Conservation (phyloP, 2,329 filamentous ascomycete genomes). For the Sarocladium strictum region DNA sequence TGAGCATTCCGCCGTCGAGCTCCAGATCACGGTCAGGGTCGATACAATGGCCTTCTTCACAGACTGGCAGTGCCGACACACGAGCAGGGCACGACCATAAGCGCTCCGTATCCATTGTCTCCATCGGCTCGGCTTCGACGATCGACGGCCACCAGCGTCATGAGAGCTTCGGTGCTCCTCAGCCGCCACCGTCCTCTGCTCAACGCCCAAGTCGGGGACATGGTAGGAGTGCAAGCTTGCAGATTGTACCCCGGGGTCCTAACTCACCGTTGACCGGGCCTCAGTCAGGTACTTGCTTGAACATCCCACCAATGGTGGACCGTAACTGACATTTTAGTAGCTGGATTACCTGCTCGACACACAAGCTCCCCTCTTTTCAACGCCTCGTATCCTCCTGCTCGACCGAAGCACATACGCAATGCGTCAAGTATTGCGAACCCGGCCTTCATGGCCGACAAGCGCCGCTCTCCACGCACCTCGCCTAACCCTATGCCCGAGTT, state of each 20-base stretch:
- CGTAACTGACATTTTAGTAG: constrained; percentile 16
- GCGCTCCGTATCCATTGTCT: constrained; percentile 76
- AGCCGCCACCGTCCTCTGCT: constrained; percentile 22
- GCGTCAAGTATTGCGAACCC: constrained; percentile 37
- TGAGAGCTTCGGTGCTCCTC: constrained; percentile 2
- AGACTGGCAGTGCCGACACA: constrained; percentile 23
- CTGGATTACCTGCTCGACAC: constrained; percentile 36
- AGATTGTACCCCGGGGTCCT: constrained; percentile 45
- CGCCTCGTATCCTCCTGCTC: constrained; percentile 47
- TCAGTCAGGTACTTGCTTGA: constrained; percentile 28
- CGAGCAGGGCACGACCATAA: constrained; percentile 56
- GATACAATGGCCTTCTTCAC: constrained; percentile 38
- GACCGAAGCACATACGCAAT: constrained; percentile 30
- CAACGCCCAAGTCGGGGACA: constrained; percentile 58
- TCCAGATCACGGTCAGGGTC: constrained; percentile 41
- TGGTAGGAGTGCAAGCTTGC: constrained; percentile 73
- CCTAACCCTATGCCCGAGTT: constrained; percentile 48
- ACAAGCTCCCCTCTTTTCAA: constrained; percentile 47
- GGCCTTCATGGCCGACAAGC: constrained; percentile 27
- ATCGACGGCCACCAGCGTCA: constrained; percentile 37
- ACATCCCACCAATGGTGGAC: background rate
- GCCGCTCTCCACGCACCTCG: constrained; percentile 29
- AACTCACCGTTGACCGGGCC: constrained; percentile 38
- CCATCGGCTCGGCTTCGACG: constrained; percentile 55
- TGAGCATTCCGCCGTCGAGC: constrained; percentile 45